Conservation (phyloP, 2,329 filamentous ascomycete genomes). For the Fusarium phyllophilum region DNA sequence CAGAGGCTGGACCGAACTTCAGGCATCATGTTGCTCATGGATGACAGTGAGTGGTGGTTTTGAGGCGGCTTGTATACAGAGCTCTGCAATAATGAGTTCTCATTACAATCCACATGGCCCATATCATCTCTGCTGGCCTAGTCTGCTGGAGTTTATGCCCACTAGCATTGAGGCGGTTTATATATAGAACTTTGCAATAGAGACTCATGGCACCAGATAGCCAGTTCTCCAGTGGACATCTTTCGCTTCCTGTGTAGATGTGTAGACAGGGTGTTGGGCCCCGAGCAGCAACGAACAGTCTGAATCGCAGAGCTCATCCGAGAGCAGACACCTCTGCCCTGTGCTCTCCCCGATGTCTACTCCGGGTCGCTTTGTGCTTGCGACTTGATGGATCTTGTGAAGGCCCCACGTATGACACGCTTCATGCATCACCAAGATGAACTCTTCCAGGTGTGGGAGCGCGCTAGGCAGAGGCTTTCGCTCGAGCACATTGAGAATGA, state of each 20-base stretch:
- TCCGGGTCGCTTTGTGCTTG: background rate
- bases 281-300: background rate
- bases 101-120: background rate
- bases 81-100: background rate
- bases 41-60: background rate
- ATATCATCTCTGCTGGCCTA: background rate
- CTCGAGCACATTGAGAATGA: background rate
- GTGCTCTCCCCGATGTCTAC: background rate
- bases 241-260: background rate
- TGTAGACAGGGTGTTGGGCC: background rate
- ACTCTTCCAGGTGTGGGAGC: background rate
- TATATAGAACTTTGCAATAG: background rate
- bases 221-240: background rate
- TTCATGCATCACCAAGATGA: background rate
- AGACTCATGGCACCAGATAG: background rate
- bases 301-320: background rate
- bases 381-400: background rate
- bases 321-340: background rate
- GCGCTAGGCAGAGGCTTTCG: background rate
- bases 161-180: background rate
- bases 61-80: background rate
- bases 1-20: background rate
- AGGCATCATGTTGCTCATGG: background rate
- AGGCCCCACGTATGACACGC: accelerated
- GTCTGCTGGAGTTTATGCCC: background rate